These are phyloP conservation scores for Posidonia australis DNA, from an alignment of 106 monocot species.

Conservation along the genomic window DNA sequence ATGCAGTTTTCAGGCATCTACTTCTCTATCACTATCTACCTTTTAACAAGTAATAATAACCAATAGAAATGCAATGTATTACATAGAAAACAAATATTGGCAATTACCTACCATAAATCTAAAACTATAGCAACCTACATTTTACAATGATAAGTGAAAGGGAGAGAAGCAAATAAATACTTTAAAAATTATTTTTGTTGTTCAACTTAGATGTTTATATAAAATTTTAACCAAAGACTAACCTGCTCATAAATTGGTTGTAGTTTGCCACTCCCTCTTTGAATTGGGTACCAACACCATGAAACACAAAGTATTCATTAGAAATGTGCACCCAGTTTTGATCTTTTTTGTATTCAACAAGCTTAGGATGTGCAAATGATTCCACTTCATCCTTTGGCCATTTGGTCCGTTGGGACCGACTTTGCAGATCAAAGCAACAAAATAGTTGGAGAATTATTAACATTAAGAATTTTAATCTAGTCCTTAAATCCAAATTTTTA, in stretches of 20 bases:
- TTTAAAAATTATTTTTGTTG: background rate
- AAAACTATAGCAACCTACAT: background rate
- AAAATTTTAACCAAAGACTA: background rate
- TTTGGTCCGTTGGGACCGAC: too few species aligned
- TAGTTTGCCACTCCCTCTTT: constrained; percentile 67
- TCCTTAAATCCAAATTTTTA: too few species aligned
- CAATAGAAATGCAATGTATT: too few species aligned
- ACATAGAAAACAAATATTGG: too few species aligned
- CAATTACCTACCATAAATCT: too few species aligned
- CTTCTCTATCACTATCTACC: too few species aligned
- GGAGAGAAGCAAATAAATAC: background rate
- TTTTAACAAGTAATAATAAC: too few species aligned
- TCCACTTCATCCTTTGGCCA: too few species aligned
- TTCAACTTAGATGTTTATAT: background rate
- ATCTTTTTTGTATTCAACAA: constrained; percentile 84
- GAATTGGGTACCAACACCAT: constrained; percentile 93
- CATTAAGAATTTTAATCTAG: too few species aligned
- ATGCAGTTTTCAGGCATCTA: too few species aligned
- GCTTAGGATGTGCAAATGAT: constrained; percentile 71
- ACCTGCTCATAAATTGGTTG: constrained; percentile 81
- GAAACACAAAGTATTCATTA: constrained; percentile 75
- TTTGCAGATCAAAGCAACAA: too few species aligned
- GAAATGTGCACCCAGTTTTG: constrained; percentile 78
- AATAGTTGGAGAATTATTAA: too few species aligned
- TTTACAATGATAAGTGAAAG: background rate